phyloP scores from a whole-genome alignment of 2,329 filamentous ascomycete genomes.

The Coniochaeta prunicola region DNA sequence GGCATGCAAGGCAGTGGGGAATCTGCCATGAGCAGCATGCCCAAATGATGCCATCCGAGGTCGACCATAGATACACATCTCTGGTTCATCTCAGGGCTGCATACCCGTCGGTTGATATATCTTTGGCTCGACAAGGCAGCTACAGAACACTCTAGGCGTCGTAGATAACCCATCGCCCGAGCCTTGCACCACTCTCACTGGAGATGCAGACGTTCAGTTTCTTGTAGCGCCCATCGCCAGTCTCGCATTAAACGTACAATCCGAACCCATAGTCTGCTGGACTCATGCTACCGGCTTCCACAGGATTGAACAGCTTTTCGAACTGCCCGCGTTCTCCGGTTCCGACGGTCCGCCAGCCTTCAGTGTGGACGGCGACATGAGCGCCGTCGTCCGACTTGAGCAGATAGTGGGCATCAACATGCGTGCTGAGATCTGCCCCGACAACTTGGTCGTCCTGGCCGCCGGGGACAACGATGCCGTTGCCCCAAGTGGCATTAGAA shows the following conservation, averaged over 20 bases:
- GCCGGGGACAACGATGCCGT: slow-evolving; percentile 14
- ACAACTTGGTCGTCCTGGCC: slow-evolving; percentile 15
- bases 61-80: neutral
- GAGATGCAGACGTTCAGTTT: slow-evolving; percentile 16
- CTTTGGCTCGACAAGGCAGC: neutral
- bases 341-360: slow-evolving; percentile 14
- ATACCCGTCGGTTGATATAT: neutral
- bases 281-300: slow-evolving; percentile 15
- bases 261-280: slow-evolving; percentile 15
- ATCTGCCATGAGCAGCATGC: too few relatives aligned
- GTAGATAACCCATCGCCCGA: slow-evolving; percentile 18
- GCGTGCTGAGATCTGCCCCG: slow-evolving; percentile 13
- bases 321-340: slow-evolving; percentile 15
- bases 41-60: neutral
- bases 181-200: slow-evolving; percentile 15
- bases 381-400: slow-evolving; percentile 17
- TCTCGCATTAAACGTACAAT: slow-evolving; percentile 17
- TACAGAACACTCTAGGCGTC: slow-evolving; percentile 14
- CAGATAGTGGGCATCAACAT: slow-evolving; percentile 15
- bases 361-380: slow-evolving; percentile 14
- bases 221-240: slow-evolving; percentile 16
- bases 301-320: slow-evolving; percentile 15
- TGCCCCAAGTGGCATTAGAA: slow-evolving; percentile 16
- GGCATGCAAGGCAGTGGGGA: too few relatives aligned
- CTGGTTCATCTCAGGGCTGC: neutral